Conservation (phyloP, 495 filamentous ascomycete genomes). For the Aspergillus saccharolyticus region DNA sequence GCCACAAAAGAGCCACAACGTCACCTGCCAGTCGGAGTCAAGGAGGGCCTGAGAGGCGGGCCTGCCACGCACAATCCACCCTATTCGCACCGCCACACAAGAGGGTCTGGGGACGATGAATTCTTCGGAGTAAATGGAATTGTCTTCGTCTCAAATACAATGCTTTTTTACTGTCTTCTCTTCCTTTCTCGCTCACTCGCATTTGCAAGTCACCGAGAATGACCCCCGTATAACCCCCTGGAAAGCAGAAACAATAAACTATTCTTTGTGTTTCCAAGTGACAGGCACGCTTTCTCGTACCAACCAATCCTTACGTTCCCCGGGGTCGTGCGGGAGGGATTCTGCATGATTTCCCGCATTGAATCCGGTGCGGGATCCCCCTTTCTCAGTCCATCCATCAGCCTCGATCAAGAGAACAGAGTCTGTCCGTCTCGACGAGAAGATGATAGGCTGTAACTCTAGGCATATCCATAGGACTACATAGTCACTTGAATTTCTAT, state of each 20-base stretch:
- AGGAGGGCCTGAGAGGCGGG: slow-evolving; percentile 27
- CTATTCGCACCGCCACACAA: slow-evolving; percentile 22
- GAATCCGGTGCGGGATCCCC: neutral
- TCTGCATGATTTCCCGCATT: neutral
- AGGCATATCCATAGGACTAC: too few relatives aligned
- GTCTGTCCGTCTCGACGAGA: too few relatives aligned
- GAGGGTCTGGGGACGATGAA: neutral
- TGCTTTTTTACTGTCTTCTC: too few relatives aligned
- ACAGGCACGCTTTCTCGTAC: neutral
- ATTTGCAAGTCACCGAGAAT: neutral
- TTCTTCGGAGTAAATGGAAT: too few relatives aligned
- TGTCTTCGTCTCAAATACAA: too few relatives aligned
- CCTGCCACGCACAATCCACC: slow-evolving; percentile 15
- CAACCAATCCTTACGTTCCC: neutral
- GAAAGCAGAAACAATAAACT: neutral
- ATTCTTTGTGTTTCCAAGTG: neutral
- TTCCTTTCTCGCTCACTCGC: too few relatives aligned
- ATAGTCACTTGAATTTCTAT: too few relatives aligned
- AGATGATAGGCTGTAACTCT: too few relatives aligned
- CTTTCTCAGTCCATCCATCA: neutral
- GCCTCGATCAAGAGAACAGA: neutral
- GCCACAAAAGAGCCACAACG: slow-evolving; percentile 27
- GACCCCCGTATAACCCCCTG: too few relatives aligned
- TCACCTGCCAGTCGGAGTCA: slow-evolving; percentile 27
- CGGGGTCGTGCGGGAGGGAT: neutral